phyloP scores from a whole-genome alignment of 2,329 filamentous ascomycete genomes.

The Pyrenochaeta sp. region DNA sequence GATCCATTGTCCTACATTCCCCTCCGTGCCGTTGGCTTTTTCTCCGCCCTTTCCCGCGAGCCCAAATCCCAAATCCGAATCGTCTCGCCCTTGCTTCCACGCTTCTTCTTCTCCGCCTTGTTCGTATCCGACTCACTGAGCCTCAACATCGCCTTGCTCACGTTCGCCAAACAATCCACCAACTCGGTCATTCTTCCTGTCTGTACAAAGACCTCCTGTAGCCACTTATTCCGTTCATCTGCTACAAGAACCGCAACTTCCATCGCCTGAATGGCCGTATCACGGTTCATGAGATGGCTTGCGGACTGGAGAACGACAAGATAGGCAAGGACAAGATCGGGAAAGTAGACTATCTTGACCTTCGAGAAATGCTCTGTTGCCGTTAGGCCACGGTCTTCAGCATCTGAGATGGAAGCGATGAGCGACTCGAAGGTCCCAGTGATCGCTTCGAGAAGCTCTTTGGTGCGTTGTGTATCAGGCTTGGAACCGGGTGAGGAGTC shows the following conservation, averaged over 20 bases:
- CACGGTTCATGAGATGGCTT: conserved; percentile 75
- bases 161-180: conserved; percentile 71
- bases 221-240: conserved; percentile 34
- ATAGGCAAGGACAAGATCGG: conserved; percentile 85
- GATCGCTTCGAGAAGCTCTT: conserved; percentile 50
- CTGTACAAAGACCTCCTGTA: conserved; percentile 49
- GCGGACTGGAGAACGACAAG: conserved; percentile 81
- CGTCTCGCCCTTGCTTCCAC: conserved; percentile 52
- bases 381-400: not conserved
- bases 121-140: conserved; percentile 50
- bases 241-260: conserved; percentile 81
- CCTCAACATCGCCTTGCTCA: conserved; percentile 73
- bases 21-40: too few species aligned
- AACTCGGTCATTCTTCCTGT: conserved; percentile 55
- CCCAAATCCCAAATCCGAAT: conserved; percentile 54
- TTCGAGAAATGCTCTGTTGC: conserved; percentile 64
- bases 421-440: conserved; percentile 46
- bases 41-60: conserved; percentile 22
- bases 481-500: conserved; percentile 17
- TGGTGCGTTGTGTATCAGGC: conserved; percentile 41
- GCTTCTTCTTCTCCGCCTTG: conserved; percentile 52
- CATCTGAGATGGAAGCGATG: conserved; percentile 35
- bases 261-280: conserved; percentile 84
- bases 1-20: not conserved
- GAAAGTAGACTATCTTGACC: conserved; percentile 80